Evolutionary conservation across 169 alveolate genomes (phyloP).

Genomic region (Cryptosporidium parvum): DNA sequence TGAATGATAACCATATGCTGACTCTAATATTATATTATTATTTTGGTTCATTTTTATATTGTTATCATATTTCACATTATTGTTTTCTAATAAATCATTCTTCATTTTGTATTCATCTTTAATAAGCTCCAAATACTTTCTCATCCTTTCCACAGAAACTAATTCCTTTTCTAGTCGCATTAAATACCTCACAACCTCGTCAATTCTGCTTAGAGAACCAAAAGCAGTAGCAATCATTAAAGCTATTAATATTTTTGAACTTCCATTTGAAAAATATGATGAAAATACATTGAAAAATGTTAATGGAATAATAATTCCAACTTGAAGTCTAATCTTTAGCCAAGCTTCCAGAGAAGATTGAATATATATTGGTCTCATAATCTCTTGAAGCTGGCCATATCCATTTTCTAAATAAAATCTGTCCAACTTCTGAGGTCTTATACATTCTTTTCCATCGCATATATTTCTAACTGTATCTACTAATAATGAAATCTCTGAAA

Average conservation of each 20-base stretch:
- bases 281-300: slow-evolving; percentile 57
- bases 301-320: slow-evolving; percentile 55
- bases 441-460: slow-evolving; percentile 71
- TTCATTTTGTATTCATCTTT: slow-evolving; percentile 4
- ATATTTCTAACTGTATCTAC: slow-evolving; percentile 61
- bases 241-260: slow-evolving; percentile 26
- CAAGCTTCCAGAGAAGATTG: slow-evolving; percentile 62
- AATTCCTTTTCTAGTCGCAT: slow-evolving; percentile 64
- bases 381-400: slow-evolving; percentile 42
- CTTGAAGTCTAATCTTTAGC: slow-evolving; percentile 61
- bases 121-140: slow-evolving; percentile 42
- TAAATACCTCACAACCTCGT: slow-evolving; percentile 67
- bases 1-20: slow-evolving; percentile 57
- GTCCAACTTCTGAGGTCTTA: slow-evolving; percentile 53
- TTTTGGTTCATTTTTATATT: not conserved
- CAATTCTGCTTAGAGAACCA: slow-evolving; percentile 54
- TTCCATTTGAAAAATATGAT: slow-evolving; percentile 13
- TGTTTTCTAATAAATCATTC: not conserved
- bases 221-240: slow-evolving; percentile 53
- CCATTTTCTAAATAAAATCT: slow-evolving; percentile 51
- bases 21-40: slow-evolving; percentile 25
- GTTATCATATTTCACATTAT: not conserved
- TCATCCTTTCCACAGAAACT: slow-evolving; percentile 67
- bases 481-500: slow-evolving; percentile 52
- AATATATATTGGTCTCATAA: slow-evolving; percentile 50